Evolutionary conservation across 2,329 filamentous ascomycete species (phyloP).

Genomic region (Trichocomaceae sp.): DNA sequence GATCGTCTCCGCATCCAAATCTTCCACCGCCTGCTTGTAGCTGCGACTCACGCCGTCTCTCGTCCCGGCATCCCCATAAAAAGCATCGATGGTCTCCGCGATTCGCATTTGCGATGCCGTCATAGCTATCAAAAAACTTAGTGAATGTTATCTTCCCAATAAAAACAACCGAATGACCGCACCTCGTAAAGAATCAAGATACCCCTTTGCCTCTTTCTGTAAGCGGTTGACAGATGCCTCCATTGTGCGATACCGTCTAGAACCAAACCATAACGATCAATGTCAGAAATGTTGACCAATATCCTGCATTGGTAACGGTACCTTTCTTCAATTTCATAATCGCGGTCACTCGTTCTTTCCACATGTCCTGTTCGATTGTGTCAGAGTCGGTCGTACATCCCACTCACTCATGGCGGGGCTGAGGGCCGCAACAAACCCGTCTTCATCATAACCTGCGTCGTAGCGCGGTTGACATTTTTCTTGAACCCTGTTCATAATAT

Average conservation of each 20-base stretch:
- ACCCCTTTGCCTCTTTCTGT: slow-evolving; percentile 97
- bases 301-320: too few relatives aligned
- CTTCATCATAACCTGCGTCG: slow-evolving; percentile 99
- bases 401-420: background rate
- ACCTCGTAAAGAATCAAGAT: slow-evolving; percentile 91
- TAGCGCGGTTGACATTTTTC: slow-evolving; percentile 97
- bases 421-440: slow-evolving; percentile 53
- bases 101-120: slow-evolving; percentile 99
- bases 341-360: slow-evolving; percentile 95
- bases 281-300: slow-evolving; percentile 13
- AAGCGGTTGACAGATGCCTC: slow-evolving; percentile 85
- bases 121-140: slow-evolving; percentile 60
- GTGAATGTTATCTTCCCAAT: too few relatives aligned
- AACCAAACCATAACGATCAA: slow-evolving; percentile 35
- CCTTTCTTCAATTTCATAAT: slow-evolving; percentile 97
- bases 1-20: slow-evolving; percentile 95
- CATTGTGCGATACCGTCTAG: slow-evolving; percentile 92
- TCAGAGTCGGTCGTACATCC: background rate
- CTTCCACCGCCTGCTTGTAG: slow-evolving; percentile 97
- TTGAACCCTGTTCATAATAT: slow-evolving; percentile 60
- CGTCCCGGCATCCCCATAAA: slow-evolving; percentile 93
- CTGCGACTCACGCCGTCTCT: slow-evolving; percentile 91
- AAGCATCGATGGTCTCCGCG: slow-evolving; percentile 97
- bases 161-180: background rate
- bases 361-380: slow-evolving; percentile 61